phyloP scores from a whole-genome alignment of 2,329 filamentous ascomycete genomes.

The Stagonosporopsis rhizophila region DNA sequence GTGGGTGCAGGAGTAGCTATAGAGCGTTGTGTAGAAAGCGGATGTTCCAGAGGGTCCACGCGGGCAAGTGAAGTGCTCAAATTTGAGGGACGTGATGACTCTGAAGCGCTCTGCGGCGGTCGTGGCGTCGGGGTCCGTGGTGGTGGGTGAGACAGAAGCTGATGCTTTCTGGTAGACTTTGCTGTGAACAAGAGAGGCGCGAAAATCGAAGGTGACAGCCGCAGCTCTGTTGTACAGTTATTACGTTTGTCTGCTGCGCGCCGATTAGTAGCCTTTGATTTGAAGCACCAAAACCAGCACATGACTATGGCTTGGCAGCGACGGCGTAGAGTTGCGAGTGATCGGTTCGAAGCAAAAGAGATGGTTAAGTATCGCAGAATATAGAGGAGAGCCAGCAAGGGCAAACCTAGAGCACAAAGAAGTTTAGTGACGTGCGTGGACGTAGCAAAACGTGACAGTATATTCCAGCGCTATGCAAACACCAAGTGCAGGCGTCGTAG shows the following conservation, averaged over 20 bases:
- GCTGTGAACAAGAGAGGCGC: too few species aligned
- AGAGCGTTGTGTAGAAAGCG: not conserved
- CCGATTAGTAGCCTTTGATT: not conserved
- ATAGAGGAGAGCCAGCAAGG: not conserved
- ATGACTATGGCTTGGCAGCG: not conserved
- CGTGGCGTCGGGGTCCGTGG: not conserved
- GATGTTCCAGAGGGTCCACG: not conserved
- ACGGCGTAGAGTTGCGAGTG: not conserved
- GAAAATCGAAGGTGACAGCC: not conserved
- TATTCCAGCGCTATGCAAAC: slow-evolving; percentile 22
- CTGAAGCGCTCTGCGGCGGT: not conserved
- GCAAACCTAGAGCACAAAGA: slow-evolving; percentile 6
- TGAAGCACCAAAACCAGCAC: not conserved
- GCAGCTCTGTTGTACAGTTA: not conserved
- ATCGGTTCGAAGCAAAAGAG: not conserved
- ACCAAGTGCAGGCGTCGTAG: slow-evolving; percentile 16
- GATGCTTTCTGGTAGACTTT: not conserved
- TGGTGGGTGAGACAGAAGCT: not conserved
- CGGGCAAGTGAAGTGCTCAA: not conserved
- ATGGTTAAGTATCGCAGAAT: not conserved
- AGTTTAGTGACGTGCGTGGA: not conserved
- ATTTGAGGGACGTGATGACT: not conserved
- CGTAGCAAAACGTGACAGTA: slow-evolving; percentile 12
- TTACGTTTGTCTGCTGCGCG: not conserved
- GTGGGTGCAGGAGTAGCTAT: not conserved